Evolutionary conservation across 2,329 filamentous ascomycete genomes (phyloP), one percentile per base, ranked within the genome.

Genomic region (Paradendryphiella salina): DNA sequence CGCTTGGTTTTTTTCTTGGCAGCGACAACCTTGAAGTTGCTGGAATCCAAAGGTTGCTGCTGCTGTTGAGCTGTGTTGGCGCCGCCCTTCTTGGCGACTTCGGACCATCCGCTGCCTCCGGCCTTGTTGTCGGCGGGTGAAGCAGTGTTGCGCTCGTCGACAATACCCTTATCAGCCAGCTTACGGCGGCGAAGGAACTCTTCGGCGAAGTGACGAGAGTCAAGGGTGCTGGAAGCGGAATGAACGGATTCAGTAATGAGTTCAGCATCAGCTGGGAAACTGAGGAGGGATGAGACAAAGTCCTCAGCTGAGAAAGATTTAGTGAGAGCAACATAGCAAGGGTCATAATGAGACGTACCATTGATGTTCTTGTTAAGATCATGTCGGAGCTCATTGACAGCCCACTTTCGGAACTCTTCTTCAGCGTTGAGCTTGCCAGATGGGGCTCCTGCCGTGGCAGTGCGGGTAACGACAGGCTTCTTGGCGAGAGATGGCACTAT

Each of bases 61-160:
- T 71, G 70, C 54, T 72, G 75, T 52, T 69, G 68, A 46, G 72
- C 70, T 71, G 70, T 62, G 64, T 67, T 41, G 76, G 78, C 18
- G 84, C 87, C 81, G 91, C 88, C 88, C 80, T 96, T 96, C 85
- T 97, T 97, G 1, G 94, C 94, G 44, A 99, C 94, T 76, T 97
- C 94, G 63, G 82, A 96, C 94, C 94, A 99, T 15, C 93, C 93
- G 47, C 89, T 86, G 60, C 79, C 77, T 4, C 65, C 65, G 11
- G 66, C 64, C 46, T 70, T 73, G 58, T 72, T 77, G 54, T 65
- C 73, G 44, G 67, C 80, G 68, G 56, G 76, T 28, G 78, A 80
- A 3, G 84, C 81, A 46, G 76, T 82, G 29, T 77, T 76, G 13
- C 84, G 80, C 46, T 88, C 87, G 71, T 91, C 88, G 14, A 96